Evolutionary conservation across 176 grass and related monocot species (phyloP).

Genomic region (Aegilops bicornis): DNA sequence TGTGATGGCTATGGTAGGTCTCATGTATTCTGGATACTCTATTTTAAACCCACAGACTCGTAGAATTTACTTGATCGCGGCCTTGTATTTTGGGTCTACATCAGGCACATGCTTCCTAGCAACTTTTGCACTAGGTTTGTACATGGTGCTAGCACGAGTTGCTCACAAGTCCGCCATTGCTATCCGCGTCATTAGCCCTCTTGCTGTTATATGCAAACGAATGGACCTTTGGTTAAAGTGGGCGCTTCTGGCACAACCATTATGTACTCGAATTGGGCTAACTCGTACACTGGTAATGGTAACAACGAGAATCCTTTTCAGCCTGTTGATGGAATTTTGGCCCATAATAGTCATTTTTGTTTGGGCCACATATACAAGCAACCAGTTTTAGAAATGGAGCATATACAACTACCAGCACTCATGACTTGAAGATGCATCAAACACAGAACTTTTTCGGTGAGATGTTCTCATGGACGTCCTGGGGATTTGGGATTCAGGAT

Average conservation of each 20-base stretch:
- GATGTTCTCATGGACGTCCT: background rate
- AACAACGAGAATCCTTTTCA: background rate
- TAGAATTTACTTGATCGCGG: background rate
- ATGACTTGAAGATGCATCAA: background rate
- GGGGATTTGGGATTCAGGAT: background rate
- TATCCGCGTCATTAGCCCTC: background rate
- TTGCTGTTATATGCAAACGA: background rate
- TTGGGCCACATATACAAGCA: background rate
- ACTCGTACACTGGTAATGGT: background rate
- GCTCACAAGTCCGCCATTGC: background rate
- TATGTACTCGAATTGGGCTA: background rate
- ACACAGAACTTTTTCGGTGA: background rate
- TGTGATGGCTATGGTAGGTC: background rate
- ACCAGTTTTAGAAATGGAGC: background rate
- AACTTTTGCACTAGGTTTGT: slow-evolving; percentile 4
- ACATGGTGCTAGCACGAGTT: background rate
- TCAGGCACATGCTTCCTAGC: background rate
- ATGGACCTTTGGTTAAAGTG: background rate
- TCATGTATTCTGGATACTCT: slow-evolving; percentile 3
- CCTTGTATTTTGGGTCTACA: background rate
- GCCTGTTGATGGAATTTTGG: slow-evolving; percentile 6
- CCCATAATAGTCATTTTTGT: slow-evolving; percentile 7
- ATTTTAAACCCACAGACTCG: background rate
- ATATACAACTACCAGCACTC: background rate
- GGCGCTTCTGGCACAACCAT: background rate